Conservation (phyloP, 768 basidiomycete species). For the Chalciporus piperatus region DNA sequence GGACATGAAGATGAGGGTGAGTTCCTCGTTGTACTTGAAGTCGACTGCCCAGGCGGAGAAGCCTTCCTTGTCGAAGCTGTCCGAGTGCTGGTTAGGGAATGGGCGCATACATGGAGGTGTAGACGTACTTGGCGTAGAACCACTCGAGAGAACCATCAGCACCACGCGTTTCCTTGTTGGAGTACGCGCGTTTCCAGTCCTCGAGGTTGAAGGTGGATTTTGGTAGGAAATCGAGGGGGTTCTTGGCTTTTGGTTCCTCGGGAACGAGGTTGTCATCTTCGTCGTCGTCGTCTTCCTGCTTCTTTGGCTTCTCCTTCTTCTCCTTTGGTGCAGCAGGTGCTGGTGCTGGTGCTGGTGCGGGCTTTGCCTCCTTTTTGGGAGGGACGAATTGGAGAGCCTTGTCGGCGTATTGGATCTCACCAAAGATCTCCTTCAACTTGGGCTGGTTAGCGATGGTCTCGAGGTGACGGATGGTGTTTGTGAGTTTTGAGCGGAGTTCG, state of each 20-base stretch:
- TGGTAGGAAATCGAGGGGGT: slow-evolving; percentile 90
- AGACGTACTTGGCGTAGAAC: slow-evolving; percentile 89
- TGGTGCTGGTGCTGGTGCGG: slow-evolving; percentile 43
- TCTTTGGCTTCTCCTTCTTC: slow-evolving; percentile 64
- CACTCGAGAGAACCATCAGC: slow-evolving; percentile 82
- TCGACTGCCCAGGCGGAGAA: slow-evolving; percentile 91
- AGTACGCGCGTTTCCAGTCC: slow-evolving; percentile 98
- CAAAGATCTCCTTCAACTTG: slow-evolving; percentile 64
- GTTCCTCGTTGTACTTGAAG: slow-evolving; percentile 96
- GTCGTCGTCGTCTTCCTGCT: slow-evolving; percentile 57
- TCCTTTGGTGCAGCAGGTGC: slow-evolving; percentile 39
- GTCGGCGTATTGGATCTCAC: slow-evolving; percentile 57
- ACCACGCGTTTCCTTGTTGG: slow-evolving; percentile 95
- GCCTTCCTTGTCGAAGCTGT: slow-evolving; percentile 82
- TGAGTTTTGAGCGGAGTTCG: slow-evolving; percentile 57
- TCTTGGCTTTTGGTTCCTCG: slow-evolving; percentile 87
- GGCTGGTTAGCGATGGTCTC: slow-evolving; percentile 90
- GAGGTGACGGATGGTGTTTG: slow-evolving; percentile 79
- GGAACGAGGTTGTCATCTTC: slow-evolving; percentile 75
- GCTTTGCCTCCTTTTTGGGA: slow-evolving; percentile 66
- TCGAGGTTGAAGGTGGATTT: slow-evolving; percentile 87
- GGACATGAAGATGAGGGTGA: slow-evolving; percentile 92
- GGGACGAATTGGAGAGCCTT: slow-evolving; percentile 69
- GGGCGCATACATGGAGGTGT: not conserved
- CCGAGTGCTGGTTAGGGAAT: slow-evolving; percentile 4